A percentile compares a stretch with the other conserved stretches of the same genome.
Conservation (phyloP, 2,329 filamentous ascomycete species). For the Colletotrichum musae region DNA sequence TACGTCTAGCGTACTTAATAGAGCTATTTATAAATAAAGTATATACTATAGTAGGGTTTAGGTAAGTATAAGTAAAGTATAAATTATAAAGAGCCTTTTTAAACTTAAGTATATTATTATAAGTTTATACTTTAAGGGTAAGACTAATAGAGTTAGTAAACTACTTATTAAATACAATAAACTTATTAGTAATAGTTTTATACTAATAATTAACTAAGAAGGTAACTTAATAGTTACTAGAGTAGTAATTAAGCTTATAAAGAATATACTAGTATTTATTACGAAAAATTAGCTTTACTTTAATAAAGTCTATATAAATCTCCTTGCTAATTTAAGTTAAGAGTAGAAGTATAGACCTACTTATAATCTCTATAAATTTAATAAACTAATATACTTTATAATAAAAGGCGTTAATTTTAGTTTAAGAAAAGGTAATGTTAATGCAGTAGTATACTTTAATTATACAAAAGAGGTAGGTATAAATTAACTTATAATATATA, state of each 20-base stretch:
- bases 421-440: background rate
- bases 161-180: background rate
- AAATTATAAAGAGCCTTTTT: too few relatives aligned
- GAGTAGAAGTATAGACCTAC: background rate
- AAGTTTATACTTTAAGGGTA: too few relatives aligned
- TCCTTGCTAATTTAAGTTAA: background rate
- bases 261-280: background rate
- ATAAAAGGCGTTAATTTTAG: background rate
- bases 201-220: too few relatives aligned
- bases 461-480: background rate
- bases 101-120: too few relatives aligned
- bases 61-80: too few relatives aligned
- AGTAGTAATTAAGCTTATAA: background rate
- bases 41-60: too few relatives aligned
- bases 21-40: too few relatives aligned
- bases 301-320: background rate
- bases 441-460: background rate
- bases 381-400: background rate
- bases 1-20: too few relatives aligned
- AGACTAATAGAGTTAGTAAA: background rate
- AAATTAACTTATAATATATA: too few relatives aligned
- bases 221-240: background rate
- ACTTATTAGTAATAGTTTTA: background rate
- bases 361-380: constrained; percentile 3
- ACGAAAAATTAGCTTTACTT: background rate